Evolutionary conservation across 1,284 basidiomycete species (phyloP).

Genomic region (Cryptococcus sp.): DNA sequence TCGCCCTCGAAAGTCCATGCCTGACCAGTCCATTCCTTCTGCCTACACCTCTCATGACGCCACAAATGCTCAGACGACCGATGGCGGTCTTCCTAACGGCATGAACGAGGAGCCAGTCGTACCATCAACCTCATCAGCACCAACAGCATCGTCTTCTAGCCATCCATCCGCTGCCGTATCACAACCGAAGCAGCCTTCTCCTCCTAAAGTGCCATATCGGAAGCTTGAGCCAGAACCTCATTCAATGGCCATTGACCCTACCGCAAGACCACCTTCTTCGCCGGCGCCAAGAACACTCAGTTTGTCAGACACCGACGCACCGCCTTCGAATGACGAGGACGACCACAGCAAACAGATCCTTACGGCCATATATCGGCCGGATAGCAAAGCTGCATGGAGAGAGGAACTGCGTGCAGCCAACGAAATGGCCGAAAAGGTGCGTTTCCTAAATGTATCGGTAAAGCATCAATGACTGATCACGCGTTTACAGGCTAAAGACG

Average conservation of each 20-base stretch:
- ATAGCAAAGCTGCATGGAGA: slow-evolving; percentile 78
- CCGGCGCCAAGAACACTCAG: slow-evolving; percentile 27
- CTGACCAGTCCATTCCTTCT: slow-evolving; percentile 36
- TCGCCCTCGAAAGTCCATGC: slow-evolving; percentile 43
- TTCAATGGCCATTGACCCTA: slow-evolving; percentile 18
- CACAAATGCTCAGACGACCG: neutral
- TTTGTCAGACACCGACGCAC: slow-evolving; percentile 25
- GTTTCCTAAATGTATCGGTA: neutral
- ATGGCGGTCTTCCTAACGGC: slow-evolving; percentile 9
- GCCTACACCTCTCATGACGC: neutral
- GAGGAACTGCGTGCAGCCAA: slow-evolving; percentile 58
- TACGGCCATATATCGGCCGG: slow-evolving; percentile 84
- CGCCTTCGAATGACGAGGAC: slow-evolving; percentile 1
- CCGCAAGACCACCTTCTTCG: slow-evolving; percentile 38
- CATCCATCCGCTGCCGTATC: neutral
- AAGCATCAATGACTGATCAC: neutral
- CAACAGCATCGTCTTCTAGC: too few relatives aligned
- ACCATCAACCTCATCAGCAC: neutral
- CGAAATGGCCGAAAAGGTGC: slow-evolving; percentile 47
- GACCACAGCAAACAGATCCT: slow-evolving; percentile 58
- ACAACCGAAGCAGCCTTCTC: neutral
- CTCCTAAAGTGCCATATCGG: slow-evolving; percentile 1
- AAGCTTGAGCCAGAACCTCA: slow-evolving; percentile 8
- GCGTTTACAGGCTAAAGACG: slow-evolving; percentile 14
- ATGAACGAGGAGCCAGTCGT: neutral